Evolutionary conservation across 495 filamentous ascomycete genomes (phyloP).

Genomic region (Viridothelium virens): DNA sequence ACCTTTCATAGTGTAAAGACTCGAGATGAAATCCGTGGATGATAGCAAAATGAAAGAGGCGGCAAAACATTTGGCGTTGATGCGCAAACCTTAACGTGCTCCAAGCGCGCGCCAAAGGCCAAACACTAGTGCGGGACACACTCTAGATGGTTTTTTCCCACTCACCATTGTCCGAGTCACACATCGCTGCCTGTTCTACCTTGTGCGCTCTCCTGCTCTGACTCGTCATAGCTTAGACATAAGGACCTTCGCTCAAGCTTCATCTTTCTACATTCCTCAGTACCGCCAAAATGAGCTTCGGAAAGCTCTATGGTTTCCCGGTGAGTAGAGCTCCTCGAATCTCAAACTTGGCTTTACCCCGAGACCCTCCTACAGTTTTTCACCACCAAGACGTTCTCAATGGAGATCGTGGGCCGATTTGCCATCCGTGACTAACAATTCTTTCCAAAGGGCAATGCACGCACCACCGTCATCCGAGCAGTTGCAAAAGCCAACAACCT

Average conservation of each 20-base stretch:
- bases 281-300: slow-evolving; percentile 47
- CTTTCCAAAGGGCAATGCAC: slow-evolving; percentile 65
- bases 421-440: neutral
- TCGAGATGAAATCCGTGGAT: neutral
- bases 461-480: slow-evolving; percentile 77
- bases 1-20: neutral
- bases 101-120: neutral
- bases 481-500: slow-evolving; percentile 94
- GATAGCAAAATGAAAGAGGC: neutral
- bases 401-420: neutral
- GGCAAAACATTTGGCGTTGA: neutral
- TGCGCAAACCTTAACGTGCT: neutral
- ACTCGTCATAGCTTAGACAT: neutral
- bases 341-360: neutral
- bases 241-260: neutral
- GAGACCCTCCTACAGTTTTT: slow-evolving; percentile 3
- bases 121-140: slow-evolving; percentile 4
- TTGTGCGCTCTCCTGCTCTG: neutral
- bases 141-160: slow-evolving; percentile 2
- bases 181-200: neutral
- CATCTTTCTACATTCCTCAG: neutral
- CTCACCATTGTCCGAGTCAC: neutral
- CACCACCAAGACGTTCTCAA: neutral
- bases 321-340: slow-evolving; percentile 47
- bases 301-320: slow-evolving; percentile 83